Conservation (phyloP, 176 grass and related monocot species). For the Ampelocalamus luodianensis region DNA sequence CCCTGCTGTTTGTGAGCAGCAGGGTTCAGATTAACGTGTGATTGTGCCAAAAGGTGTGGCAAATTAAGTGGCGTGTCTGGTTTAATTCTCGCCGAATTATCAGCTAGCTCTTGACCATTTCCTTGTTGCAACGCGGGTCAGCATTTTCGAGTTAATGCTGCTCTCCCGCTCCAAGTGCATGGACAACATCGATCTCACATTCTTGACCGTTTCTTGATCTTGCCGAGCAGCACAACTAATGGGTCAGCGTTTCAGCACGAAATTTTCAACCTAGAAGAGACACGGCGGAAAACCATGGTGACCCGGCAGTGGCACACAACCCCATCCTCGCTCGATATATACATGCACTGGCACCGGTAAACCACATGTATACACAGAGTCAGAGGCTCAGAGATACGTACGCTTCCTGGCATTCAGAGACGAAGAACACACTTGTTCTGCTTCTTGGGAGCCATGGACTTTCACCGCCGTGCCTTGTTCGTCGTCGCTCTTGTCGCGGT, state of each 20-base stretch:
- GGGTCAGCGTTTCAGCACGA: constrained; percentile 38
- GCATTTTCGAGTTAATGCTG: constrained; percentile 17
- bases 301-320: background rate
- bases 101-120: too few relatives aligned
- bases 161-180: background rate
- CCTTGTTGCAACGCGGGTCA: too few relatives aligned
- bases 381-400: background rate
- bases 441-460: constrained; percentile 15
- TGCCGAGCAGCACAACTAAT: background rate
- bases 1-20: constrained; percentile 9
- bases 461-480: background rate
- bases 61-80: too few relatives aligned
- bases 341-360: background rate
- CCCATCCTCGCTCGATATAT: constrained; percentile 12
- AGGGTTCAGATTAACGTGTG: background rate
- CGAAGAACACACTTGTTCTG: background rate
- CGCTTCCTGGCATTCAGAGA: background rate
- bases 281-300: background rate
- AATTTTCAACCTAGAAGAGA: constrained; percentile 23
- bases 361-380: background rate
- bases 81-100: too few relatives aligned
- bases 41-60: background rate
- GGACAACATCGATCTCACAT: background rate
- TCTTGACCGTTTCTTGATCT: constrained; percentile 30
- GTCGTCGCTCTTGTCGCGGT: background rate